phyloP scores from a whole-genome alignment of 306 rosid species.

The Trichosanthes truncata region DNA sequence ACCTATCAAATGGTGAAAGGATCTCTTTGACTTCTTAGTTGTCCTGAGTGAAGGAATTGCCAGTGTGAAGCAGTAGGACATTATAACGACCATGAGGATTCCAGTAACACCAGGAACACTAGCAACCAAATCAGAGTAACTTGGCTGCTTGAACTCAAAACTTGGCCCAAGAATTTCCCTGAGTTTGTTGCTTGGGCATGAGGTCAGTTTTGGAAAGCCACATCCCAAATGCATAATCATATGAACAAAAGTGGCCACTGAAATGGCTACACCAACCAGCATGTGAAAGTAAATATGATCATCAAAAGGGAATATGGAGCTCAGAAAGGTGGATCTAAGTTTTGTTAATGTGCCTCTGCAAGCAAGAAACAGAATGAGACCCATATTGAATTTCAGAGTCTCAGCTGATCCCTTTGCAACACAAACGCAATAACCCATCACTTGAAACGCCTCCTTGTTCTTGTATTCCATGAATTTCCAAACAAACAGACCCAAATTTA shows the following conservation, averaged over 20 bases:
- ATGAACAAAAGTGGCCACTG: slow-evolving; percentile 35
- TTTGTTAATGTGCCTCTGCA: slow-evolving; percentile 47
- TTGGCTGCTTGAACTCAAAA: slow-evolving; percentile 28
- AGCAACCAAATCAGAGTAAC: slow-evolving; percentile 15
- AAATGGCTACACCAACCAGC: slow-evolving; percentile 33
- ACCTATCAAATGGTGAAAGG: slow-evolving; percentile 38
- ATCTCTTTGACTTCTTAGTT: slow-evolving; percentile 15
- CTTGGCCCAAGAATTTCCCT: slow-evolving; percentile 7
- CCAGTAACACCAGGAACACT: slow-evolving; percentile 43
- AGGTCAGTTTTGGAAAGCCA: slow-evolving; percentile 40
- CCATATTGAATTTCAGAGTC: slow-evolving; percentile 54
- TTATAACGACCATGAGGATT: slow-evolving; percentile 37
- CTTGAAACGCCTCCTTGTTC: slow-evolving; percentile 27
- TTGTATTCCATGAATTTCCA: slow-evolving; percentile 45
- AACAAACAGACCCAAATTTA: slow-evolving; percentile 27
- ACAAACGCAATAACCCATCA: slow-evolving; percentile 44
- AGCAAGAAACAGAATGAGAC: slow-evolving; percentile 39
- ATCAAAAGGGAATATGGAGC: slow-evolving; percentile 47
- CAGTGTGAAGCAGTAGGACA: slow-evolving; percentile 41
- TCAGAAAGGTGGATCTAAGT: slow-evolving; percentile 31
- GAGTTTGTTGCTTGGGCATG: slow-evolving; percentile 20
- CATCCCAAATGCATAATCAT: slow-evolving; percentile 29
- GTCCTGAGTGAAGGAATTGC: slow-evolving; percentile 41
- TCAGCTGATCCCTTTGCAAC: slow-evolving; percentile 51
- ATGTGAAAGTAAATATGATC: slow-evolving; percentile 46